Evolutionary conservation across 768 basidiomycete species (phyloP), one percentile per base, ranked within the genome.

Genomic region (Trametes villosa): DNA sequence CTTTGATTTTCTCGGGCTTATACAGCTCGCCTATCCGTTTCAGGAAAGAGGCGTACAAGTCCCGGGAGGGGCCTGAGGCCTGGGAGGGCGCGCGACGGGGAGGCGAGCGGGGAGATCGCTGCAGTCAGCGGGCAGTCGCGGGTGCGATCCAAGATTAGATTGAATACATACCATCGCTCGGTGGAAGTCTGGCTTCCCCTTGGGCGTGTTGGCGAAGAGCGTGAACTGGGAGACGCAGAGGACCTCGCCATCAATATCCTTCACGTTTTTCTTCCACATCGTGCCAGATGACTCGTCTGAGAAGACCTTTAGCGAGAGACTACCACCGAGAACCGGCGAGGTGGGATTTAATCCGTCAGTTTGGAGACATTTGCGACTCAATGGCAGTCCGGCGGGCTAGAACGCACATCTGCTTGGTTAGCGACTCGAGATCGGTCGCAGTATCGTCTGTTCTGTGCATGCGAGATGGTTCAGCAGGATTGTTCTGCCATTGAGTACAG

Each of bases 171-270:
- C 94, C 94, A 97, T 97, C 7, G 95, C 91, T 20, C 83, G 83
- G 74, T 96, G 95, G 67, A 98, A 98, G 73, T 97, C 94, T 15
- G 91, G 91, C 69, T 95, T 94, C 27, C 94, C 94, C 73, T 97
- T 97, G 53, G 81, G 79, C 18, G 93, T 94, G 60, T 89, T 89
- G 24, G 94, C 91, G 70, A 96, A 74, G 27, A 99, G 81, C 2
- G 96, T 95, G 72, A 97, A 96, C 67, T 98, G 96, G 1, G 95
- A 95, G 17, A 96, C 94, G 67, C 96, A 98, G 4, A 98, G 83
- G 13, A 99, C 83, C 52, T 96, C 94, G 44, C 94, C 96, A 24
- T 85, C 83, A 24, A 97, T 84, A 64, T 98, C 96, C 74, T 87
- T 91, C 48, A 98, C 89, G 69, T 78, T 92, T 22, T 81, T 76